Base-by-base conservation (phyloP, 108 stramenopile genomes). In the Bacterosira constricta region DNA sequence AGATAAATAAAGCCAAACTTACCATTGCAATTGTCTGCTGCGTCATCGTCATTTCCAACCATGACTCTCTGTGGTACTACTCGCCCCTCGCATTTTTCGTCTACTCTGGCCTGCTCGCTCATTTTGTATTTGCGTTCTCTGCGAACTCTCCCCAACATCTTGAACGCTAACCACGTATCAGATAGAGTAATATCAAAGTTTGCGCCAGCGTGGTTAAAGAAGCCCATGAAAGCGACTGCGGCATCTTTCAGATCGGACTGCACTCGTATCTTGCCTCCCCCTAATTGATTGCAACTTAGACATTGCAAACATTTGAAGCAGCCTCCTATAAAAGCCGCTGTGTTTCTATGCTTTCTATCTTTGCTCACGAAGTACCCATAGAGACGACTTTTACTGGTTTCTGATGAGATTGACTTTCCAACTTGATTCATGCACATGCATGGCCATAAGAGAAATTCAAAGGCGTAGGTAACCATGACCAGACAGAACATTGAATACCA, bases 251-350 rank as follows among this genome's bases (percentile, higher is more conserved):
- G 68, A 45, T 69, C 55, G 21, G 25, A 6, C 39, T 69, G 54
- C 31, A 54, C 68, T 56, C 39, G 7, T 23, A 69, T 69, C 26
- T 46, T 69, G 17, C 68, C 68, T 44, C 68, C 68, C 15, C 68
- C 68, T 34, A 69, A 12, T 44, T 15, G 35, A 49, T 69, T 69
- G 56, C 68, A 69, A 53, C 68, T 57, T n/a, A 56, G 49, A 31
- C 54, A 69, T 7, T 41, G 68, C 27, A 69, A 39, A 54, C 52
- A 69, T 27, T 57, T 38, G n/a, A 56, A 44, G 31, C 54, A 69
- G 26, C 68, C 34, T 26, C 55, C 42, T 23, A 69, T 42, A 36
- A 52, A 69, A 18, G 39, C 39, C 36, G 39, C 68, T 3, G 20
- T 63, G 38, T 7, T 42, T 42, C 7, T 5, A 18, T 63, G 39